A percentile compares a stretch with the other conserved stretches of the same genome.
Evolutionary conservation across 139 green algal species (phyloP).

Genomic region (Chlamydomonas urium): DNA sequence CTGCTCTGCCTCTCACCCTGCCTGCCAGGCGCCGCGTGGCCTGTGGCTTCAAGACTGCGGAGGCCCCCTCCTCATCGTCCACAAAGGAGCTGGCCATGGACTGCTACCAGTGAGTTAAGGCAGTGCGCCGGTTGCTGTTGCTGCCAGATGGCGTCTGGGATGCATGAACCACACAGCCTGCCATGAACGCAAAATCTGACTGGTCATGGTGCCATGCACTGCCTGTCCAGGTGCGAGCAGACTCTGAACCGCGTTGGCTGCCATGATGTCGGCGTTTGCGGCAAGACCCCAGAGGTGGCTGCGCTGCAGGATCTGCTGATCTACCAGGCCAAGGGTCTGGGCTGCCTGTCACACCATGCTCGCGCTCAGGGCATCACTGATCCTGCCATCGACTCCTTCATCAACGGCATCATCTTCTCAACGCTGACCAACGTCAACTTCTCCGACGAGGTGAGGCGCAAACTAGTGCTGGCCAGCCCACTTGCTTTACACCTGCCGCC

Average conservation of each 20-base stretch:
- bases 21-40: too few relatives aligned
- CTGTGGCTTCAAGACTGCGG: too few relatives aligned
- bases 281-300: constrained; percentile 56
- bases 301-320: constrained; percentile 44
- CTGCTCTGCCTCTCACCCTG: too few relatives aligned
- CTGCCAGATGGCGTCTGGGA: not conserved
- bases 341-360: constrained; percentile 15
- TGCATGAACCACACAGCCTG: too few relatives aligned
- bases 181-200: too few relatives aligned
- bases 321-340: constrained; percentile 29
- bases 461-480: too few relatives aligned
- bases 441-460: too few relatives aligned
- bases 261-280: constrained; percentile 54
- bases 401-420: constrained; percentile 40
- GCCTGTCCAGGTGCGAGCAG: constrained; percentile 68
- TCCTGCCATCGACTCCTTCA: not conserved
- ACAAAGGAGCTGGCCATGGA: too few relatives aligned
- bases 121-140: not conserved
- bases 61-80: too few relatives aligned
- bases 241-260: constrained; percentile 53
- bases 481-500: too few relatives aligned
- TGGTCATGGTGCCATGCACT: too few relatives aligned
- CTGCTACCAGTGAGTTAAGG: constrained; percentile 13
- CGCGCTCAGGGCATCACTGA: constrained; percentile 1
- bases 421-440: constrained; percentile 72